Conservation (phyloP, 176 grass and related monocot species). For the Pontederia paniculata region DNA sequence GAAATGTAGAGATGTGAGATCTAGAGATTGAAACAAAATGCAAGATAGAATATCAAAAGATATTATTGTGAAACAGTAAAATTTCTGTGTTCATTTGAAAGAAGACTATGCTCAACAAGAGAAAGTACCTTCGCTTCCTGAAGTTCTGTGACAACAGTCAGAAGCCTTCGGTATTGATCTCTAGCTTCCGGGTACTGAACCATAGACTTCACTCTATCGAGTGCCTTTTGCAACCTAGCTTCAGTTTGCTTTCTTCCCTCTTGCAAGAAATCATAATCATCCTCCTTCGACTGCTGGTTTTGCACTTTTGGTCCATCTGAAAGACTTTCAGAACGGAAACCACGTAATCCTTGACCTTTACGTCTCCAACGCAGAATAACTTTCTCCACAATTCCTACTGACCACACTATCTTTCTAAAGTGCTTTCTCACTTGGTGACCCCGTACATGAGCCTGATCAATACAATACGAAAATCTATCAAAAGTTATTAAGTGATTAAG, state of each 20-base stretch:
- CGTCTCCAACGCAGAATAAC: slow-evolving; percentile 90
- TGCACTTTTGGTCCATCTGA: slow-evolving; percentile 32
- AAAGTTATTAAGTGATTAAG: neutral
- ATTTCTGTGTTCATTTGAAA: neutral
- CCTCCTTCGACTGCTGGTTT: slow-evolving; percentile 39
- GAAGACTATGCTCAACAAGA: neutral
- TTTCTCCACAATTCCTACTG: slow-evolving; percentile 84
- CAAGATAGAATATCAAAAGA: too few species aligned
- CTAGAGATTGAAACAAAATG: too few species aligned
- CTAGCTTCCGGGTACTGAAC: slow-evolving; percentile 96
- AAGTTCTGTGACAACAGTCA: slow-evolving; percentile 65
- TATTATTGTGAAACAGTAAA: neutral
- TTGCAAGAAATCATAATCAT: slow-evolving; percentile 78
- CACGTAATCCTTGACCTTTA: slow-evolving; percentile 54
- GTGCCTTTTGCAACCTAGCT: slow-evolving; percentile 70
- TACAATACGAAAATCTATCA: neutral
- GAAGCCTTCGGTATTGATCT: slow-evolving; percentile 76
- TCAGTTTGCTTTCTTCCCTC: slow-evolving; percentile 92
- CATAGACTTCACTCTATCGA: slow-evolving; percentile 87
- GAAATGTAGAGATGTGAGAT: too few species aligned
- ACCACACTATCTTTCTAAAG: slow-evolving; percentile 69
- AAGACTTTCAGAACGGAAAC: slow-evolving; percentile 48
- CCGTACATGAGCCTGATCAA: slow-evolving; percentile 74
- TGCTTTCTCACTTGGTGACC: slow-evolving; percentile 90
- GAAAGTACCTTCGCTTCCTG: slow-evolving; percentile 50